phyloP scores from a whole-genome alignment of 345 rosid genomes.

The Eucalyptus erythrocorys region DNA sequence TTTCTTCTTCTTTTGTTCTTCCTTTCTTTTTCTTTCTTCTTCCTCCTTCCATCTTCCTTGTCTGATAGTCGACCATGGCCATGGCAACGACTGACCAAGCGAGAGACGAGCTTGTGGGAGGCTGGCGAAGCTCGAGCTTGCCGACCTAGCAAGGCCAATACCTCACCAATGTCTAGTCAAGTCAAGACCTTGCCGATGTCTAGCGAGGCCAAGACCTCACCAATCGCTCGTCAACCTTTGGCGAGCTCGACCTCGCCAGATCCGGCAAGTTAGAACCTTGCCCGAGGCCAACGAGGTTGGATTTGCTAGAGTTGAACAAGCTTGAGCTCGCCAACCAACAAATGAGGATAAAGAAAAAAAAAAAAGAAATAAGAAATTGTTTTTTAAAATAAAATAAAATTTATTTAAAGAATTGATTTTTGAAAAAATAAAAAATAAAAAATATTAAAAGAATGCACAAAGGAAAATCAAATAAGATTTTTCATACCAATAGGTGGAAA shows the following conservation, averaged over 20 bases:
- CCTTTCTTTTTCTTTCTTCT: no score
- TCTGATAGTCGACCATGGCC: no score
- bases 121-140: rapidly evolving
- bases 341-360: background rate
- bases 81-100: rapidly evolving
- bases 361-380: no score
- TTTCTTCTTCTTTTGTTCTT: no score
- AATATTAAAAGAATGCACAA: background rate
- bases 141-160: rapidly evolving
- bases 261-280: rapidly evolving
- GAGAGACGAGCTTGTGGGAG: background rate
- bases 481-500: background rate
- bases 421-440: no score
- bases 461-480: no score
- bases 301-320: rapidly evolving
- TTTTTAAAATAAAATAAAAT: no score
- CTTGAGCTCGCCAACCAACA: rapidly evolving
- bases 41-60: background rate
- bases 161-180: no score
- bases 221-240: rapidly evolving
- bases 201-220: rapidly evolving
- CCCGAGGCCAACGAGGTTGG: rapidly evolving
- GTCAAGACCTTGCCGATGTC: rapidly evolving
- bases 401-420: no score
- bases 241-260: no score